Base-by-base conservation (phyloP, 2,329 filamentous ascomycete genomes). In the Aureobasidium vineae region DNA sequence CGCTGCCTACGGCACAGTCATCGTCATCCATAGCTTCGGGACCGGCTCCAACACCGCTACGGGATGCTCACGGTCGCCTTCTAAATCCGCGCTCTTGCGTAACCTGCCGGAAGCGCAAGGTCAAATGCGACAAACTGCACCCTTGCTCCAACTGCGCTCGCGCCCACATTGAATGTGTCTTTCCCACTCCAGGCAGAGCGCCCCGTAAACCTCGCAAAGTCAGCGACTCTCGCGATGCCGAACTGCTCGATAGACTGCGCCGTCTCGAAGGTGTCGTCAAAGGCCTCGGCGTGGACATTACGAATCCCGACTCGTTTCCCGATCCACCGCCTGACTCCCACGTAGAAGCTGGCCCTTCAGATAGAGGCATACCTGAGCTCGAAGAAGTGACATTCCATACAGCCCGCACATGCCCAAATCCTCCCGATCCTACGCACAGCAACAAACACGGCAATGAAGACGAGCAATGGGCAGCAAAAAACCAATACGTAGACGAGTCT, bases 61-160 rank as follows among this genome's bases (percentile, higher is more conserved):
- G 73, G 13, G 75, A 76, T 69, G 71, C 71, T 21, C 73, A 76
- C 52, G 74, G 73, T 19, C 71, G 74, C 33, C 68, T 72, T 19
- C 71, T 77, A 26, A 79, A 78, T 64, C 76, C 76, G 8, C 70
- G 77, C 49, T 81, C 79, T 31, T 85, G 83, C 70, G 79, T 84
- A 19, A 84, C 82, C 33, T 85, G 83, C 71, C 76, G 83, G 13
- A 79, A 81, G 52, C 80, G 87, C 69, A 89, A 90, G 76, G 90
- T 92, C 65, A 88, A 89, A 72, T 92, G 90, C 81, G 88, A 92
- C 79, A 92, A 92, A 79, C 83, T 85, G 72, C 86, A 90, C 80
- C 88, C 89, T 19, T 92, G 90, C 76, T 86, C 86, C 71, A 92
- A 92, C 75, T 92, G 90, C 75, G 84, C 85, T 49, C 85, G 88